Evolutionary conservation across 129 eudicot species (phyloP), one percentile per base, ranked within the genome.

Genomic region (Flaveria robusta): DNA sequence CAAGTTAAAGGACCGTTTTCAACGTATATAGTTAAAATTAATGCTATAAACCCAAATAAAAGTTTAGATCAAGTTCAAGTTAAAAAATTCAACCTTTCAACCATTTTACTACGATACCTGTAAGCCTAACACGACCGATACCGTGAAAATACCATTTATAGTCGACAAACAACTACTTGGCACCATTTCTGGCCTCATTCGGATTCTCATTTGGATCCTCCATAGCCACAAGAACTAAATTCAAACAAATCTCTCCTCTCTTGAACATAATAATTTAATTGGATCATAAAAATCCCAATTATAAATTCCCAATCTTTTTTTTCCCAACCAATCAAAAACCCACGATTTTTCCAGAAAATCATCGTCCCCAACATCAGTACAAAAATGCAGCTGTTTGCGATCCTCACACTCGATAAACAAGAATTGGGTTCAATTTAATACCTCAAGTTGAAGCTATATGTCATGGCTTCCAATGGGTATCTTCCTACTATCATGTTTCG

Each of bases 381-480:
- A 77, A 77, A 77, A 72, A 74, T 66, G 42, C 5, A 66, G 42
- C 75, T 41, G 69, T 50, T 34, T 34, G 39, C 39, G 76, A 70
- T 77, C 86, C 83, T 68, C 76, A 46, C 11, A 59, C 71, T 4
- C 63, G 46, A 75, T 34, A 70, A 63, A 60, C 45, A 79, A 72
- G 81, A 80, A 71, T 55, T 70, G 14, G 72, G 81, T 50, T 34
- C 19, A 23, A 51, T 78, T 31, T 39, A 41, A 24, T 27, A 18
- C 56, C 72, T 78, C 43, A 82, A 74, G 82, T 66, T 80, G 74
- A 83, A 84, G 81, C 81, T 83, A 16, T 85, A 80, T 77, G 73
- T 83, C 59, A 83, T 91, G 97, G 92, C 92, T 74, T 85, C 97
- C 49, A 85, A 81, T 79, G 91, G 92, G 0, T 86, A 74, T 77